Evolutionary conservation across 106 monocot species (phyloP).

Genomic region (Dioscorea dumetorum): DNA sequence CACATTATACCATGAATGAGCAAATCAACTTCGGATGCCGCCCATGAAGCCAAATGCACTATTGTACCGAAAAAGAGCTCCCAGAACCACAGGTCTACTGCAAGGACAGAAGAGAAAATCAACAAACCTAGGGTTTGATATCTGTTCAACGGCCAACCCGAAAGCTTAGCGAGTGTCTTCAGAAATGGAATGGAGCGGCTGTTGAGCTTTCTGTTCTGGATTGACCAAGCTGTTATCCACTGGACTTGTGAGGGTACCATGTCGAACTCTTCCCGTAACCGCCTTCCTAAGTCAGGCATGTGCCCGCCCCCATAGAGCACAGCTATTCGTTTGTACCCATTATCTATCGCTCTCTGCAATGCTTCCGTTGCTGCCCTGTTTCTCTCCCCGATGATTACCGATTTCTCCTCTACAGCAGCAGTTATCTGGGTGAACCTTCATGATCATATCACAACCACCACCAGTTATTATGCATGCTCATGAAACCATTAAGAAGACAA

Average conservation of each 20-base stretch:
- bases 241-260: conserved; percentile 61
- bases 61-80: conserved; percentile 55
- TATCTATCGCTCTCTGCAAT: conserved; percentile 53
- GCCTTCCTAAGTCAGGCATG: conserved; percentile 82
- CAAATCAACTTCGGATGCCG: conserved; percentile 23
- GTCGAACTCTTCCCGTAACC: conserved; percentile 63
- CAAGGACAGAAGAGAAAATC: conserved; percentile 60
- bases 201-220: conserved; percentile 42
- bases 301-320: conserved; percentile 86
- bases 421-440: conserved; percentile 66
- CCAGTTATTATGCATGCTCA: no score
- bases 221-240: conserved; percentile 88
- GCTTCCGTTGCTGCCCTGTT: conserved; percentile 60
- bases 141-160: conserved; percentile 67
- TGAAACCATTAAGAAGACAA: no score
- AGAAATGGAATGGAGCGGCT: conserved; percentile 52
- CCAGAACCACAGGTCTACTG: conserved; percentile 86
- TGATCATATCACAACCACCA: conserved; percentile 2
- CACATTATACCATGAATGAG: conserved; percentile 10
- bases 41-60: conserved; percentile 54
- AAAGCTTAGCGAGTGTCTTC: conserved; percentile 38
- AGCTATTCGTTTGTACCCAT: conserved; percentile 56
- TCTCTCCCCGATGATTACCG: conserved; percentile 89
- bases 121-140: conserved; percentile 65
- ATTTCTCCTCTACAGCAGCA: conserved; percentile 52